These are phyloP conservation scores for Phytophthora quininea DNA, from an alignment of 352 stramenopile species.

Conservation along the genomic window DNA sequence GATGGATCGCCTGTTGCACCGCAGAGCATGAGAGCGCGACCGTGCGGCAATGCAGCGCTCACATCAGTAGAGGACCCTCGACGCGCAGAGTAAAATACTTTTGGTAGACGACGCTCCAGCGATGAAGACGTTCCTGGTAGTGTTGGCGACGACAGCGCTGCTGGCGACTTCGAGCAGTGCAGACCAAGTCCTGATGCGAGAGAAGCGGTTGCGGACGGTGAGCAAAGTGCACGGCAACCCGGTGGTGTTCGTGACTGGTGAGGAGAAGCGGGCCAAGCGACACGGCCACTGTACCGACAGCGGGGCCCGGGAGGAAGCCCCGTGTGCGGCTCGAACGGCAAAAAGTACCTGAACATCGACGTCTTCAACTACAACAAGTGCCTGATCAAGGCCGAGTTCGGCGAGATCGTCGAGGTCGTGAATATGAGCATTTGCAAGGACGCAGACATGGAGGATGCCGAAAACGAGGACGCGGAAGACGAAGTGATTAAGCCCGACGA, in stretches of 20 bases:
- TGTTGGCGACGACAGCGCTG: conserved; percentile 9
- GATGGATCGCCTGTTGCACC: conserved; percentile 23
- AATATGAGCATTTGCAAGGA: conserved; percentile 52
- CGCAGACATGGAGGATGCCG: conserved; percentile 35
- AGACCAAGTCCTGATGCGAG: conserved; percentile 2
- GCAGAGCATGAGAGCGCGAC: conserved; percentile 6
- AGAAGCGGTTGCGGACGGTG: conserved; percentile 34
- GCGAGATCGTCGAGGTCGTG: conserved; percentile 39
- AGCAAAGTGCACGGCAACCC: conserved; percentile 38
- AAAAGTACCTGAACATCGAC: conserved; percentile 56
- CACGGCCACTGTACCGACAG: conserved; percentile 36
- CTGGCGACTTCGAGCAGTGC: conserved; percentile 2
- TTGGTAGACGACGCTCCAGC: conserved; percentile 1
- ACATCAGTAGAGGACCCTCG: conserved; percentile 15
- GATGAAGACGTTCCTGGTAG: conserved; percentile 20
- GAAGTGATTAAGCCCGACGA: not conserved
- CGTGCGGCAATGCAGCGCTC: not conserved
- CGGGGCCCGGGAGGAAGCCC: conserved; percentile 44
- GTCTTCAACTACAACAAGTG: conserved; percentile 66
- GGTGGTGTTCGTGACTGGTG: conserved; percentile 28
- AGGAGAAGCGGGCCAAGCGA: conserved; percentile 36
- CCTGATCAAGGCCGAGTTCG: conserved; percentile 33
- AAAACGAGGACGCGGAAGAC: conserved; percentile 10
- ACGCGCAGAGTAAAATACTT: conserved; percentile 9
- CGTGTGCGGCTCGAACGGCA: conserved; percentile 65